Evolutionary conservation across 1,284 basidiomycete species (phyloP).

Genomic region (Leccinum pachyderme): DNA sequence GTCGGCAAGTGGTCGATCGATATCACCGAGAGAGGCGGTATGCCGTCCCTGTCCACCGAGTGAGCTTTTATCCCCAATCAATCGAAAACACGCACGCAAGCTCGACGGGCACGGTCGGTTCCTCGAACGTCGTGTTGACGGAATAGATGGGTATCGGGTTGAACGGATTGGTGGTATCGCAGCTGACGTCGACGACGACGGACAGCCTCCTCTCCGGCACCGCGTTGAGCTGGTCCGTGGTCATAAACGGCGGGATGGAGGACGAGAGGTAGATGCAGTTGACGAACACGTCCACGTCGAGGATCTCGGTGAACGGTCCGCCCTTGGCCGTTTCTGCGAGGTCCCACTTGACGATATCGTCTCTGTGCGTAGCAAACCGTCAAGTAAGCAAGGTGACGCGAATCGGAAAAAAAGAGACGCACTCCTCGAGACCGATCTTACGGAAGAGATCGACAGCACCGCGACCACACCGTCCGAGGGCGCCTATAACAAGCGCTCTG

Average conservation of each 20-base stretch:
- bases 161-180: slow-evolving; percentile 98
- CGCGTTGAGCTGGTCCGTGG: slow-evolving; percentile 66
- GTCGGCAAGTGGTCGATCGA: slow-evolving; percentile 99
- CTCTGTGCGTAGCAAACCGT: slow-evolving; percentile 44
- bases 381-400: background rate
- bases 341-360: slow-evolving; percentile 98
- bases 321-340: slow-evolving; percentile 96
- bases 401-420: background rate
- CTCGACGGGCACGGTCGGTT: slow-evolving; percentile 89
- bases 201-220: slow-evolving; percentile 78
- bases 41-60: slow-evolving; percentile 42
- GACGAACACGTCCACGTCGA: slow-evolving; percentile 97
- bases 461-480: slow-evolving; percentile 93
- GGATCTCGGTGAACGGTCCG: slow-evolving; percentile 94
- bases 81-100: slow-evolving; percentile 53
- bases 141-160: slow-evolving; percentile 97
- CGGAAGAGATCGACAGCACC: slow-evolving; percentile 94
- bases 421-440: slow-evolving; percentile 93
- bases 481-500: slow-evolving; percentile 93
- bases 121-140: slow-evolving; percentile 94
- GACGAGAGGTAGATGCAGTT: slow-evolving; percentile 99
- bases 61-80: background rate
- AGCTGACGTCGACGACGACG: slow-evolving; percentile 96
- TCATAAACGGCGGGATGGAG: slow-evolving; percentile 88
- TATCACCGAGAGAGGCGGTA: slow-evolving; percentile 78